Evolutionary conservation across 148 eudicot species (phyloP).

Genomic region (Rhododendron ferrugineum): DNA sequence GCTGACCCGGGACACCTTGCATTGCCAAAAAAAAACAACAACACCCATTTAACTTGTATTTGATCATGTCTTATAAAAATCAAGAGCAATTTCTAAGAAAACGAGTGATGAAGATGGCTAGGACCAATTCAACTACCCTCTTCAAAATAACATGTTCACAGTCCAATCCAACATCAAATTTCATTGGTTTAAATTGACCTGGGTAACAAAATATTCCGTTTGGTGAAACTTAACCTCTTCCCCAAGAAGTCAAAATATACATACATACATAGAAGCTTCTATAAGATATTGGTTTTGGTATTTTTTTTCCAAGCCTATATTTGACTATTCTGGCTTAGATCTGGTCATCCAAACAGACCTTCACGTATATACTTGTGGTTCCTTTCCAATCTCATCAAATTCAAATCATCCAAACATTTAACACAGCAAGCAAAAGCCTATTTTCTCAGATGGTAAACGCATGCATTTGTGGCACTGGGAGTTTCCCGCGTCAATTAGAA

Average conservation of each 20-base stretch:
- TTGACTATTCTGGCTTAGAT: conserved; percentile 6
- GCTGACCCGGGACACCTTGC: too few species aligned
- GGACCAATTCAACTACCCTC: background rate
- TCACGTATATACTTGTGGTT: background rate
- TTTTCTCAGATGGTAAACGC: conserved; percentile 11
- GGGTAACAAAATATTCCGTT: background rate
- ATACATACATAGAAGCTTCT: background rate
- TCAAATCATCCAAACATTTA: background rate
- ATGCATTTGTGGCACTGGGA: conserved; percentile 15
- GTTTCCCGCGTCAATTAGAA: conserved; percentile 1
- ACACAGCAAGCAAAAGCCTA: background rate
- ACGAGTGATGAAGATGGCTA: background rate
- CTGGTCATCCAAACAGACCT: conserved; percentile 4
- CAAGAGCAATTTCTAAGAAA: background rate
- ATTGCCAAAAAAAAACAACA: too few species aligned
- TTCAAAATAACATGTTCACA: background rate
- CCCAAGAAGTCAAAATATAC: conserved; percentile 1
- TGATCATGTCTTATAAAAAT: background rate
- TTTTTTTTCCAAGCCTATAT: background rate
- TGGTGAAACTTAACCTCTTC: background rate
- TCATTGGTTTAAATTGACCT: too few species aligned
- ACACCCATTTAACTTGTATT: background rate
- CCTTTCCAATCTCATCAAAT: background rate
- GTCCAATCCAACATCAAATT: background rate
- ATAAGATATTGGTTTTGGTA: background rate